These are phyloP conservation scores for Vachellia collinsii DNA, from an alignment of 306 rosid species.

Conservation along the genomic window DNA sequence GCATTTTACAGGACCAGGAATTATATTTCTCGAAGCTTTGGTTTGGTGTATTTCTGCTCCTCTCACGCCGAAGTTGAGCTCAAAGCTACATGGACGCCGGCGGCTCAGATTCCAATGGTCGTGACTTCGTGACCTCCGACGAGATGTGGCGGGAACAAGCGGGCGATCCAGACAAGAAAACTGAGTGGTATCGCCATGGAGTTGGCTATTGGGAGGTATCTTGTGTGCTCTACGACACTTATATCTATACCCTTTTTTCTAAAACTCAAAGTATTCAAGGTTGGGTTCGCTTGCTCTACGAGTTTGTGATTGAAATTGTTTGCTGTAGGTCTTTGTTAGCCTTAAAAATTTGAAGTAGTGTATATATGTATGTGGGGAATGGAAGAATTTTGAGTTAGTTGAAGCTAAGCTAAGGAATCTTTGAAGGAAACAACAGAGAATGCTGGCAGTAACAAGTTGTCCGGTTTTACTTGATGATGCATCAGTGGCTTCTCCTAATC, in stretches of 20 bases:
- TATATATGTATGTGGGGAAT: background rate
- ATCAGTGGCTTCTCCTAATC: background rate
- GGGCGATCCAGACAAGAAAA: constrained; percentile 71
- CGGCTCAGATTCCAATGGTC: constrained; percentile 79
- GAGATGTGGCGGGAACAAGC: constrained; percentile 92
- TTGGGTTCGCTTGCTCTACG: background rate
- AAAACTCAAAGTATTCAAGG: background rate
- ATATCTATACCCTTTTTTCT: background rate
- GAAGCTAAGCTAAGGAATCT: background rate
- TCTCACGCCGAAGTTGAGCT: background rate
- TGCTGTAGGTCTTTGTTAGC: background rate
- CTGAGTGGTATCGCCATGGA: constrained; percentile 79
- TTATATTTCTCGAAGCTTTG: background rate
- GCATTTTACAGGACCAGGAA: too few relatives aligned
- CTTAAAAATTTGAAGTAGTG: background rate
- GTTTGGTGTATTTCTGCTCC: background rate
- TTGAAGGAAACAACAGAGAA: background rate
- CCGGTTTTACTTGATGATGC: constrained; percentile 2
- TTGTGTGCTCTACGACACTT: background rate
- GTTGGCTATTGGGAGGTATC: constrained; percentile 89
- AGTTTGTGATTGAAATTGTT: background rate
- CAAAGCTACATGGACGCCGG: constrained; percentile 55
- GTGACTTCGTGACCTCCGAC: constrained; percentile 64
- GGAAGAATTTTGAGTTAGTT: background rate
- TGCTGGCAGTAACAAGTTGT: background rate